Evolutionary conservation across 2,329 filamentous ascomycete species (phyloP).

Genomic region (Microcyclospora tardicrescens): DNA sequence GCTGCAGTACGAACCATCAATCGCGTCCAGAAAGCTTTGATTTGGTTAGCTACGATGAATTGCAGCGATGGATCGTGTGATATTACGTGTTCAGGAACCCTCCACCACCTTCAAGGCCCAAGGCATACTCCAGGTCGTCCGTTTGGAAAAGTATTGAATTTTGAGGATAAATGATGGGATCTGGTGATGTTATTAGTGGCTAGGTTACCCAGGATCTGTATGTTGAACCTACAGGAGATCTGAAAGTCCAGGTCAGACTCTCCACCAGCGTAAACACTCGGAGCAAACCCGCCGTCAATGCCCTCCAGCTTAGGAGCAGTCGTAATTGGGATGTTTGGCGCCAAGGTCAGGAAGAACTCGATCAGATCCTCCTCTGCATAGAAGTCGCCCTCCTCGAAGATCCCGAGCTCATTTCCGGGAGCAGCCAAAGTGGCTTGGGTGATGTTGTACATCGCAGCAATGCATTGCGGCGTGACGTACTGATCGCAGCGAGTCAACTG

Average conservation of each 20-base stretch:
- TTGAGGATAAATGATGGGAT: constrained; percentile 39
- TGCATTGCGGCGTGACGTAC: constrained; percentile 28
- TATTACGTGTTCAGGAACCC: constrained; percentile 1
- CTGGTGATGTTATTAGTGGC: constrained; percentile 17
- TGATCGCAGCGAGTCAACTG: constrained; percentile 8
- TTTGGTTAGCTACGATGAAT: constrained; percentile 21
- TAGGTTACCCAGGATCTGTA: too few relatives aligned
- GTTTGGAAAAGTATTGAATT: constrained; percentile 32
- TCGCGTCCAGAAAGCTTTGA: constrained; percentile 31
- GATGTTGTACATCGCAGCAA: constrained; percentile 33
- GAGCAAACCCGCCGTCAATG: constrained; percentile 15
- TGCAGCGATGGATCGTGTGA: constrained; percentile 16
- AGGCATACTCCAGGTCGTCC: constrained; percentile 19
- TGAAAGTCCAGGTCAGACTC: constrained; percentile 5
- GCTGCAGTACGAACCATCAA: constrained; percentile 41
- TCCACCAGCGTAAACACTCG: constrained; percentile 13
- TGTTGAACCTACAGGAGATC: neutral
- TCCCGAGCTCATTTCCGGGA: constrained; percentile 33
- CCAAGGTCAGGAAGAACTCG: constrained; percentile 8
- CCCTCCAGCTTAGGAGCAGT: constrained; percentile 19
- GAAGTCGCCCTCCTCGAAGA: constrained; percentile 33
- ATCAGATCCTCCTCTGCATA: constrained; percentile 33
- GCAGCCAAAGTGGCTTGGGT: constrained; percentile 25
- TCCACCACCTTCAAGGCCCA: constrained; percentile 8
- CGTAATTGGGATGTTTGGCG: constrained; percentile 10